Conservation (phyloP, 2,329 filamentous ascomycete genomes). For the Cladophialophora chaetospira region DNA sequence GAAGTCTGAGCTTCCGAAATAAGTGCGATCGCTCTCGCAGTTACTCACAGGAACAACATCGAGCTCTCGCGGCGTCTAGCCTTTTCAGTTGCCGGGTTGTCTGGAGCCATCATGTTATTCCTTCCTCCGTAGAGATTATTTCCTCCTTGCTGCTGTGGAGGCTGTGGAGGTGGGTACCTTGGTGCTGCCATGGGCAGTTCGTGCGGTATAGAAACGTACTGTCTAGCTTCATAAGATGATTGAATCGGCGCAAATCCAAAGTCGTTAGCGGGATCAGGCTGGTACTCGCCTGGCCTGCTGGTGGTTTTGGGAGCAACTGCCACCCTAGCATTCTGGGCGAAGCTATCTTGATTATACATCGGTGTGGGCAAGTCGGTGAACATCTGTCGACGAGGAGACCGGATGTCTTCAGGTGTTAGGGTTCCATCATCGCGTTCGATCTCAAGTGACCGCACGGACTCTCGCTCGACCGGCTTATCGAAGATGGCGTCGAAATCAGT, state of each 20-base stretch:
- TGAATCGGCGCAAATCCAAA: slow-evolving; percentile 46
- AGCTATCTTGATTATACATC: slow-evolving; percentile 60
- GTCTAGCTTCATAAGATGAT: slow-evolving; percentile 32
- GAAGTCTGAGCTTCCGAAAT: no score
- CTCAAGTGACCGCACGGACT: slow-evolving; percentile 18
- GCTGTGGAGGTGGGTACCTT: slow-evolving; percentile 26
- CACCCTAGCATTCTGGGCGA: slow-evolving; percentile 38
- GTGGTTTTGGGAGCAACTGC: slow-evolving; percentile 34
- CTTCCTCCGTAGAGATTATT: slow-evolving; percentile 36
- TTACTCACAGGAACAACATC: slow-evolving; percentile 36
- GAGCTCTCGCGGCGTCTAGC: slow-evolving; percentile 53
- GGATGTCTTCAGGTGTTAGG: slow-evolving; percentile 56
- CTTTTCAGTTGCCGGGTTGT: slow-evolving; percentile 43
- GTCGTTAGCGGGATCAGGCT: slow-evolving; percentile 50
- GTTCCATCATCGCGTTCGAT: slow-evolving; percentile 40
- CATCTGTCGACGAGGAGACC: slow-evolving; percentile 66
- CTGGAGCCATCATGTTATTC: slow-evolving; percentile 46
- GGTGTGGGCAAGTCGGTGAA: slow-evolving; percentile 68
- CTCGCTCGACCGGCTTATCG: slow-evolving; percentile 57
- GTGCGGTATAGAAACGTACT: slow-evolving; percentile 37
- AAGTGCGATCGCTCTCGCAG: not conserved
- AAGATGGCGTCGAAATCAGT: slow-evolving; percentile 90
- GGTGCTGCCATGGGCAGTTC: slow-evolving; percentile 25
- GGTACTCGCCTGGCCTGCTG: slow-evolving; percentile 46
- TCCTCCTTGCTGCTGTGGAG: slow-evolving; percentile 25